A percentile compares a stretch with the other conserved stretches of the same genome.
Evolutionary conservation across 352 stramenopile genomes (phyloP).

Genomic region (Pythium insidiosum): DNA sequence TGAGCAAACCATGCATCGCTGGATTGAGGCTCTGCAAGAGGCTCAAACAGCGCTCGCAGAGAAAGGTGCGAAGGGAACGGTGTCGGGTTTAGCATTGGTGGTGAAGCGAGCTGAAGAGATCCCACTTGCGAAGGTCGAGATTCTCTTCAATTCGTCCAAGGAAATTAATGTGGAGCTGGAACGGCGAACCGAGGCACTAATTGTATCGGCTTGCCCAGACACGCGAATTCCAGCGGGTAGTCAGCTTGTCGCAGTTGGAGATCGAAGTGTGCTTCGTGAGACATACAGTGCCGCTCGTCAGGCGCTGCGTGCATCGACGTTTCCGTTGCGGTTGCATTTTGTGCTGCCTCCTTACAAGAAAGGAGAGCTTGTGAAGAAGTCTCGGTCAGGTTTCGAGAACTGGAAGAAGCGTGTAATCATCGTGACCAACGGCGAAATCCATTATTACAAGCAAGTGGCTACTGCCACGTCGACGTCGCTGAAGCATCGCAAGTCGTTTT

Average conservation of each 20-base stretch:
- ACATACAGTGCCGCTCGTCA: conserved; percentile 46
- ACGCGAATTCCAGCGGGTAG: conserved; percentile 53
- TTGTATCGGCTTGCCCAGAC: conserved; percentile 47
- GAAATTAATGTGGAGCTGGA: conserved; percentile 72
- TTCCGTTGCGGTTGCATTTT: conserved; percentile 69
- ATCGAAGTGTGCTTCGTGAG: conserved; percentile 52
- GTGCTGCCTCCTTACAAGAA: conserved; percentile 79
- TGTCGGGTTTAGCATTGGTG: conserved; percentile 56
- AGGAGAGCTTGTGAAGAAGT: conserved; percentile 78
- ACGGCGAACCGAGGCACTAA: conserved; percentile 61
- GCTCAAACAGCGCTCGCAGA: conserved; percentile 48
- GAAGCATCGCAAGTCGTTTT: conserved; percentile 82
- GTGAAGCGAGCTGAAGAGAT: conserved; percentile 77
- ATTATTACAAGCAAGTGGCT: conserved; percentile 73
- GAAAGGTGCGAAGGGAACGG: conserved; percentile 40
- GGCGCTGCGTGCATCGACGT: conserved; percentile 37
- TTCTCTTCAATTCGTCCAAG: conserved; percentile 47
- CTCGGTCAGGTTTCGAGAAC: conserved; percentile 78
- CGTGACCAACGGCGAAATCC: conserved; percentile 73
- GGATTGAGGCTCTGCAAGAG: conserved; percentile 81
- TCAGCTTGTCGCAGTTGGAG: conserved; percentile 61
- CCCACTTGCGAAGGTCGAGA: conserved; percentile 49
- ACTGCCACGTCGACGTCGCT: conserved; percentile 23
- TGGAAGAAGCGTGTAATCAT: conserved; percentile 80
- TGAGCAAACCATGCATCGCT: conserved; percentile 78